Evolutionary conservation across 139 green algal genomes (phyloP).

Genomic region (Closterium sp.): DNA sequence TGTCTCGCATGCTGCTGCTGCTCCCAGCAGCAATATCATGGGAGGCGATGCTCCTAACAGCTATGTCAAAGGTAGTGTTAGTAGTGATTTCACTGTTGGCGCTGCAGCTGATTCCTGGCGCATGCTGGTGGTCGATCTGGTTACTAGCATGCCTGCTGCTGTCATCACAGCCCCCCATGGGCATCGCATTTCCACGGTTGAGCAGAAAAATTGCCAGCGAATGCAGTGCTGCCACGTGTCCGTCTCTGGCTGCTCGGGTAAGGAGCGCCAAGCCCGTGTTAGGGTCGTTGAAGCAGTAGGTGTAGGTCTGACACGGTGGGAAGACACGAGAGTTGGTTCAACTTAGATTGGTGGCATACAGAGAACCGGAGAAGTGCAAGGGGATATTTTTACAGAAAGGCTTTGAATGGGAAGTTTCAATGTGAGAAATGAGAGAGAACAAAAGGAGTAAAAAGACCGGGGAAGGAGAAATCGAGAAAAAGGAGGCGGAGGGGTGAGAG

Average conservation of each 20-base stretch:
- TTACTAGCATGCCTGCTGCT: neutral
- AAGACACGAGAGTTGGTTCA: neutral
- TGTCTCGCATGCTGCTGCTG: too few species aligned
- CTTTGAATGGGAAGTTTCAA: too few species aligned
- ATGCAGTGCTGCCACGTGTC: neutral
- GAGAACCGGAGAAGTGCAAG: neutral
- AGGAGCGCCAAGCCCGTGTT: neutral
- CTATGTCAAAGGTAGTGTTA: neutral
- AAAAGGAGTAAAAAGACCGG: too few species aligned
- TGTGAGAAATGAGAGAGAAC: too few species aligned
- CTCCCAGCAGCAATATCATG: too few species aligned
- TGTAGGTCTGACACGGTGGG: neutral
- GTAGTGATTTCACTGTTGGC: neutral
- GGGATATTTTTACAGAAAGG: too few species aligned
- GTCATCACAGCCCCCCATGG: neutral
- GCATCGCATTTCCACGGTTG: neutral
- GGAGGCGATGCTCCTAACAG: too few species aligned
- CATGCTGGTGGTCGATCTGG: neutral
- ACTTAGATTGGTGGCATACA: neutral
- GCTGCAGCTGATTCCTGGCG: neutral
- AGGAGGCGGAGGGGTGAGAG: too few species aligned
- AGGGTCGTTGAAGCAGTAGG: neutral
- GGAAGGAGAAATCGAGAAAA: too few species aligned
- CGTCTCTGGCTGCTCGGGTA: neutral
- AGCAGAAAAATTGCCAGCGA: neutral